Evolutionary conservation across 2,329 filamentous ascomycete genomes (phyloP).

Genomic region (Berkeleyomyces rouxiae): DNA sequence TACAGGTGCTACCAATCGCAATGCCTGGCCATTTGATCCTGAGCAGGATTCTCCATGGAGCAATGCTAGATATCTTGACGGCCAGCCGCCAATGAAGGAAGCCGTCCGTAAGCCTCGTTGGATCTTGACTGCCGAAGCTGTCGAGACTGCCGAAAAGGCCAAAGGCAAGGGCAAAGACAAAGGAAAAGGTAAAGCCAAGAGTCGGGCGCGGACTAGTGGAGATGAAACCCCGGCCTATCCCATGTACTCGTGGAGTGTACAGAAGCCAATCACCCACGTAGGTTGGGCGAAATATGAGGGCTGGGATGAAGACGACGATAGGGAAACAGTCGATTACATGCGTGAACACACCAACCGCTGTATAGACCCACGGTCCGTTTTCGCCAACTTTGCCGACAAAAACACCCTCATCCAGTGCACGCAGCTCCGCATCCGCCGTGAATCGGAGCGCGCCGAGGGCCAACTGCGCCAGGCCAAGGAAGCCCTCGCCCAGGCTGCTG

Average conservation of each 20-base stretch:
- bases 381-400: not conserved
- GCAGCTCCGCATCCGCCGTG: not conserved
- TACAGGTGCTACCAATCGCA: not conserved
- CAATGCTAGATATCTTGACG: slow-evolving; percentile 2
- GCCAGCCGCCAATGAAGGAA: not conserved
- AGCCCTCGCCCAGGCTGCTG: not conserved
- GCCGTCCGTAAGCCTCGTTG: slow-evolving; percentile 3
- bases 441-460: not conserved
- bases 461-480: not conserved
- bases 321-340: not conserved
- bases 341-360: not conserved
- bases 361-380: slow-evolving; percentile 10
- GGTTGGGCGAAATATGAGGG: not conserved
- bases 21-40: not conserved
- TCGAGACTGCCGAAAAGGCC: not conserved
- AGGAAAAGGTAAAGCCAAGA: not conserved
- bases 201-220: not conserved
- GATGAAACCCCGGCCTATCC: not conserved
- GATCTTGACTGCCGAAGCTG: not conserved
- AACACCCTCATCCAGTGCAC: not conserved
- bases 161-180: not conserved
- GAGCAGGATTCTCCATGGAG: not conserved
- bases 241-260: not conserved
- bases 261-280: not conserved
- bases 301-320: slow-evolving; percentile 1